phyloP scores from a whole-genome alignment of 495 filamentous ascomycete species.

The Xanthoparmelia taractica region DNA sequence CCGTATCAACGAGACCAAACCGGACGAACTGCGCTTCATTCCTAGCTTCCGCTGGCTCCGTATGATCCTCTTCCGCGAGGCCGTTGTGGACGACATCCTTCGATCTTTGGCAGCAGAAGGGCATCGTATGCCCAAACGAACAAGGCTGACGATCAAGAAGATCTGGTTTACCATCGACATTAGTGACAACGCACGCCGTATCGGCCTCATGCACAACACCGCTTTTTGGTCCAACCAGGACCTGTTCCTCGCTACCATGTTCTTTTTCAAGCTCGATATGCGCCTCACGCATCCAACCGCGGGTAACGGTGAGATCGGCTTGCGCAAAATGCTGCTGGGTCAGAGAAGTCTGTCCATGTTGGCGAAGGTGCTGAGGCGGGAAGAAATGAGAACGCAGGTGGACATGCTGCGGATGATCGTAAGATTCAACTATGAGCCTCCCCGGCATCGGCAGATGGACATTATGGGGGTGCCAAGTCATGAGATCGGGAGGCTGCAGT shows the following conservation, averaged over 20 bases:
- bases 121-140: conserved; percentile 41
- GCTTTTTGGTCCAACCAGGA: conserved; percentile 46
- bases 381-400: conserved; percentile 30
- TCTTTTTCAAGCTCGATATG: conserved; percentile 57
- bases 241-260: conserved; percentile 45
- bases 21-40: conserved; percentile 29
- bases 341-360: conserved; percentile 47
- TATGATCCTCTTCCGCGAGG: conserved; percentile 45
- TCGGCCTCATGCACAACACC: conserved; percentile 41
- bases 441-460: conserved; percentile 11
- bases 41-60: conserved; percentile 46
- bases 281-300: conserved; percentile 45
- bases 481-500: conserved; percentile 42
- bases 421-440: conserved; percentile 28
- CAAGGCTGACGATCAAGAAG: conserved; percentile 44
- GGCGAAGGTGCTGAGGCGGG: conserved; percentile 41
- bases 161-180: conserved; percentile 62
- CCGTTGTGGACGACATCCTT: conserved; percentile 47
- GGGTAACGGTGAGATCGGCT: conserved; percentile 31
- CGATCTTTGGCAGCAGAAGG: conserved; percentile 42
- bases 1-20: conserved; percentile 22
- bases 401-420: conserved; percentile 44
- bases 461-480: conserved; percentile 43
- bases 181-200: conserved; percentile 41
- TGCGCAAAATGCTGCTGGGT: conserved; percentile 51